Evolutionary conservation across 371 early-diverging fungal genomes (phyloP).

Genomic region (Mortierella sp.): DNA sequence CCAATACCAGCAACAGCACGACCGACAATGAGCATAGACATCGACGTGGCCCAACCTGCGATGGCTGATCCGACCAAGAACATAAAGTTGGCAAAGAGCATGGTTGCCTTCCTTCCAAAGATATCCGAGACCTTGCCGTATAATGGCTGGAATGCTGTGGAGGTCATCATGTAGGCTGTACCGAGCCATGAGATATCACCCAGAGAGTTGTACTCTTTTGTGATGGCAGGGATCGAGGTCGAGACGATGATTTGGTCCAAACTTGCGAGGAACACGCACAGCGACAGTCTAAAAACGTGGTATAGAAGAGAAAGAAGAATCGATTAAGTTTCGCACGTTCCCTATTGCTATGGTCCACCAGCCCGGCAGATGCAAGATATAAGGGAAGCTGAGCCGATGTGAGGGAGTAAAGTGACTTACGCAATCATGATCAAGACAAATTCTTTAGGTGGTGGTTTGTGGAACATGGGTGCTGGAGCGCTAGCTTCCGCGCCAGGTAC

Average conservation of each 20-base stretch:
- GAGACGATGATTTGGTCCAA: conserved; percentile 82
- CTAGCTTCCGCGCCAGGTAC: neutral
- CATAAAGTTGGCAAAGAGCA: conserved; percentile 63
- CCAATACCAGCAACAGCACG: conserved; percentile 85
- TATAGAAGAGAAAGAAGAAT: too few species aligned
- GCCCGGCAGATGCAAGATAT: too few species aligned
- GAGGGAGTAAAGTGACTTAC: conserved; percentile 20
- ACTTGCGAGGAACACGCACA: conserved; percentile 73
- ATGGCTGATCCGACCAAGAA: conserved; percentile 69
- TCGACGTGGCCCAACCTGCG: conserved; percentile 65
- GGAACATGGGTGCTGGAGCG: conserved; percentile 27
- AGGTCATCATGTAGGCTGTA: conserved; percentile 68
- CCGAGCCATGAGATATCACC: conserved; percentile 72
- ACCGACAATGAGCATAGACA: conserved; percentile 74
- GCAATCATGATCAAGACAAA: conserved; percentile 46
- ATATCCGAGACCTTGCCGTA: conserved; percentile 55
- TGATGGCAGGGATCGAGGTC: conserved; percentile 61
- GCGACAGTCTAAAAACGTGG: conserved; percentile 44
- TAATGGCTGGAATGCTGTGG: conserved; percentile 61
- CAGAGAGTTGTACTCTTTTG: conserved; percentile 66
- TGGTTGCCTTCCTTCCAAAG: conserved; percentile 74
- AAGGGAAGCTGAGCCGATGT: too few species aligned
- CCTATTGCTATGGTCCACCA: too few species aligned
- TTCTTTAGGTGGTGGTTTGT: conserved; percentile 44
- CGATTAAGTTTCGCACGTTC: too few species aligned